These are phyloP conservation scores for Murraya paniculata DNA, from an alignment of 345 rosid species.

Conservation along the genomic window DNA sequence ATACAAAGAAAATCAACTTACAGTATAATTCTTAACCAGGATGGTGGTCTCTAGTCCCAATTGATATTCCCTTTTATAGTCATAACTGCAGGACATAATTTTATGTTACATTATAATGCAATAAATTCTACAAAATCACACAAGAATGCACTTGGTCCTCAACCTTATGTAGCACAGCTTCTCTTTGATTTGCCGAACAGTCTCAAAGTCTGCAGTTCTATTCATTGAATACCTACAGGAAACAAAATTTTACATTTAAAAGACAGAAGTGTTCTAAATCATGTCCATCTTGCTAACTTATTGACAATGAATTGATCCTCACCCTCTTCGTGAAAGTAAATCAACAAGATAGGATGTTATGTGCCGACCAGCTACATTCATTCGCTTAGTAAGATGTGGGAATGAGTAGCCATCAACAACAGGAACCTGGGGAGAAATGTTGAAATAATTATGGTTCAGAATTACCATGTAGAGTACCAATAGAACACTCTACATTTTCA, in stretches of 20 bases:
- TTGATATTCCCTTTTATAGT: constrained; percentile 92
- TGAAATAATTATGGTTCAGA: constrained; percentile 22
- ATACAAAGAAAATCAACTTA: constrained; percentile 34
- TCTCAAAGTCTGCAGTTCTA: constrained; percentile 88
- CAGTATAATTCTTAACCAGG: constrained; percentile 93
- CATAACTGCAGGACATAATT: constrained; percentile 57
- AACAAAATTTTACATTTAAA: constrained; percentile 12
- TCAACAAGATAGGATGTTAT: constrained; percentile 95
- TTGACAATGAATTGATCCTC: constrained; percentile 25
- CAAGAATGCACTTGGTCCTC: constrained; percentile 12
- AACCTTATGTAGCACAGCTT: constrained; percentile 93
- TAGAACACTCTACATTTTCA: neutral
- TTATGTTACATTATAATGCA: constrained; percentile 7
- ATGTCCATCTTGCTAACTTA: constrained; percentile 10
- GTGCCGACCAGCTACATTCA: constrained; percentile 99
- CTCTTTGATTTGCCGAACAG: constrained; percentile 94
- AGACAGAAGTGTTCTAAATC: neutral
- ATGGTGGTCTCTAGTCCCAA: constrained; percentile 95
- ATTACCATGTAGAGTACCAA: constrained; percentile 9
- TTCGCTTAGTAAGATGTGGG: constrained; percentile 96
- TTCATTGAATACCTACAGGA: constrained; percentile 84
- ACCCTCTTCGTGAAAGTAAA: constrained; percentile 96
- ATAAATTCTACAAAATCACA: neutral
- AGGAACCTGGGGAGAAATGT: constrained; percentile 64
- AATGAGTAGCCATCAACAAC: constrained; percentile 98